Base-by-base conservation (phyloP, 768 basidiomycete genomes). In the Leucosporidium yakuticum region DNA sequence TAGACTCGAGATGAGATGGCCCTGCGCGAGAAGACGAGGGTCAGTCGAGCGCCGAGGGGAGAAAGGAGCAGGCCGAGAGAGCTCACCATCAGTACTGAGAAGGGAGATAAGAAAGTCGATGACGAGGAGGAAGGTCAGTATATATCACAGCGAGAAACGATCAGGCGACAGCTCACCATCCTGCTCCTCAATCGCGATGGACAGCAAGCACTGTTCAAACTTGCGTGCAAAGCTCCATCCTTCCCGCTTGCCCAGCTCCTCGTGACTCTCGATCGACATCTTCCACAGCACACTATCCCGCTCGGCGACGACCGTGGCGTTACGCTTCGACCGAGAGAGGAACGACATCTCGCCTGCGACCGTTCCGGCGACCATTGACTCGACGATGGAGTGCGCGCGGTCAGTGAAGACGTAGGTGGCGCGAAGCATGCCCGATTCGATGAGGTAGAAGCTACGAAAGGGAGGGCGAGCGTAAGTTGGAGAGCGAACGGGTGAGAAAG, bases 281-380 rank as follows among this genome's bases (percentile, higher is more conserved):
- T 84, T 87, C 95, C 95, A 99, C 60, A 98, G 71, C 20, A 87
- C 84, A 11, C 85, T 87, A 12, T 86, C 83, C 7, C 85, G 82
- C 78, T 97, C 95, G 4, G 88, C 90, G 0, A 87, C 81, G 47
- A 90, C 90, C 6, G 88, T 90, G 31, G 93, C 88, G 76, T 96
- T 98, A 58, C 95, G 83, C 23, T 85, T 83, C 25, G 87, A 82
- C 27, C 85, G 86, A 14, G 92, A 87, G 19, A 99, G 80, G 48
- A 88, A 89, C 0, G 90, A 87, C 62, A 99, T 78, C 79, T 97
- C 95, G 0, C 95, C 95, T 15, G 94, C 91, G 4, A 97, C 80
- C 0, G 92, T 91, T 4, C 93, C 94, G 4, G 73, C 67, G 21
- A 75, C 68, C 74, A 75, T 75, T 21, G 61, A 62, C 51, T 75